Evolutionary conservation across 352 stramenopile genomes (phyloP).

Genomic region (Pythium aquatile): DNA sequence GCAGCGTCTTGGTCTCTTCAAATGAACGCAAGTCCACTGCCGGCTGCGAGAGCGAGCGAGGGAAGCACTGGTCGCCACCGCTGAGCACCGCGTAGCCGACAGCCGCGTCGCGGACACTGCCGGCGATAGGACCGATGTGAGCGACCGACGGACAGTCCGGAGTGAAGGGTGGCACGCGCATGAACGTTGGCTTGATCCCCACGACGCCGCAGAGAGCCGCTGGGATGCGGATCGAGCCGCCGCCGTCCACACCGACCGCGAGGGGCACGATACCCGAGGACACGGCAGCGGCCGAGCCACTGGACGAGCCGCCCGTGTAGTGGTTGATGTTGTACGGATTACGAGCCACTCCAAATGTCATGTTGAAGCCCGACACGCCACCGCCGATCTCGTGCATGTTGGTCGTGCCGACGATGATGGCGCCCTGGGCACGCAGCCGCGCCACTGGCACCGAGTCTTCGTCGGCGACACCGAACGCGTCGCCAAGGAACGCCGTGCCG

Average conservation of each 20-base stretch:
- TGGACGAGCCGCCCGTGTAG: conserved; percentile 90
- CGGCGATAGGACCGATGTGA: conserved; percentile 81
- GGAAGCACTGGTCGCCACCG: conserved; percentile 44
- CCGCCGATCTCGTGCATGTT: conserved; percentile 90
- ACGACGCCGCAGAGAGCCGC: conserved; percentile 85
- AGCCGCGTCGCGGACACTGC: conserved; percentile 71
- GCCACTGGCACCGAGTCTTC: conserved; percentile 57
- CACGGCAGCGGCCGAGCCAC: conserved; percentile 86
- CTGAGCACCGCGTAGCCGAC: conserved; percentile 86
- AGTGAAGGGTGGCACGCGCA: conserved; percentile 61
- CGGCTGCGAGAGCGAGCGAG: conserved; percentile 50
- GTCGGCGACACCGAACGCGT: conserved; percentile 37
- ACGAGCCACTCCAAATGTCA: conserved; percentile 60
- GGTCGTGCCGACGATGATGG: conserved; percentile 87
- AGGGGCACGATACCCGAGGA: conserved; percentile 86
- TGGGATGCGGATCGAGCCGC: conserved; percentile 91
- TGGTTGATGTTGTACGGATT: conserved; percentile 87
- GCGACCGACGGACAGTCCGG: conserved; percentile 58
- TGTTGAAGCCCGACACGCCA: conserved; percentile 78
- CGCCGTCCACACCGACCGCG: conserved; percentile 84
- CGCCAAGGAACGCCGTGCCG: conserved; percentile 76
- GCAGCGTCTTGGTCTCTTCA: conserved; percentile 52
- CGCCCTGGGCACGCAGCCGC: conserved; percentile 63
- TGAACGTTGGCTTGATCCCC: conserved; percentile 87
- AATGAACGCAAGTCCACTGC: conserved; percentile 51